Conservation (phyloP, 345 rosid genomes). For the Sonneratia alba region DNA sequence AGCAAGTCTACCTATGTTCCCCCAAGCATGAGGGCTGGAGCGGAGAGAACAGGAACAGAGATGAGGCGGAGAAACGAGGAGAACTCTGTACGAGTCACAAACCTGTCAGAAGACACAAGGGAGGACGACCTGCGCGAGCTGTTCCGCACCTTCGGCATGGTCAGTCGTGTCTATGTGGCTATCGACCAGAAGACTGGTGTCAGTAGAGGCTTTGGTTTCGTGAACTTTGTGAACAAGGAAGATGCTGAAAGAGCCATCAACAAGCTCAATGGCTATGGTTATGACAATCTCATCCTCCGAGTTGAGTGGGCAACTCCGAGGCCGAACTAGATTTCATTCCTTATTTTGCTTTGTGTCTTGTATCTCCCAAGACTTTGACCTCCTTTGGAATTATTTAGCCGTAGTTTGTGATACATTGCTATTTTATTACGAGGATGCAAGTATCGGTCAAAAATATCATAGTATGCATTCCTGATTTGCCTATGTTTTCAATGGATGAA, state of each 20-base stretch:
- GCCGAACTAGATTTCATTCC: conserved; percentile 31
- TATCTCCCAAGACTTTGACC: background rate
- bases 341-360: background rate
- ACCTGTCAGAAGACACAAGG: conserved; percentile 79
- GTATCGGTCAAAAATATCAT: too few relatives aligned
- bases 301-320: conserved; percentile 95
- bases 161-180: conserved; percentile 81
- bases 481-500: too few relatives aligned
- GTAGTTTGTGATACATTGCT: background rate
- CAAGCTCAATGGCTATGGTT: conserved; percentile 87
- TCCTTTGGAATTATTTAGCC: background rate
- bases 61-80: conserved; percentile 89
- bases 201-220: conserved; percentile 91
- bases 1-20: conserved; percentile 62
- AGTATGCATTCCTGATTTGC: too few relatives aligned
- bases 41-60: conserved; percentile 66
- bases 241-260: conserved; percentile 83
- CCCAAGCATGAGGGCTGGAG: conserved; percentile 67
- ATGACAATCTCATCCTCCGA: conserved; percentile 81
- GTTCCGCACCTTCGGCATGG: conserved; percentile 74
- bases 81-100: conserved; percentile 82
- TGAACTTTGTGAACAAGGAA: conserved; percentile 75
- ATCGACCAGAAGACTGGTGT: conserved; percentile 78
- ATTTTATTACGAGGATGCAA: too few relatives aligned
- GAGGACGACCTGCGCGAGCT: conserved; percentile 76